Evolutionary conservation across 805 yeast species (phyloP).

Genomic region (Pichia membranifaciens): DNA sequence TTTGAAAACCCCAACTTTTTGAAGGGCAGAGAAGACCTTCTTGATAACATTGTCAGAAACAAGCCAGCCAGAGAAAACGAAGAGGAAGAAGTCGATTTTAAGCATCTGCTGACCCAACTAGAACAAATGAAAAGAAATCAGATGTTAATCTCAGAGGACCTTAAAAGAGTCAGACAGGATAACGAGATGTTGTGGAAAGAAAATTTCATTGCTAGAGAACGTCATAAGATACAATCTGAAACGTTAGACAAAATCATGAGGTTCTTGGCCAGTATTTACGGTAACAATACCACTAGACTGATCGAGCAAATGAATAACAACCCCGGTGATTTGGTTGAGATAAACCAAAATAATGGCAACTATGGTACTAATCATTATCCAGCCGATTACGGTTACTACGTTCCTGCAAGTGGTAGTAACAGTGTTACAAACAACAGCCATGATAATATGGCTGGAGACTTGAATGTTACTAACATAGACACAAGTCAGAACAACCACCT

Average conservation of each 20-base stretch:
- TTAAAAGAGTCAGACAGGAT: constrained; percentile 76
- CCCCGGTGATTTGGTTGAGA: constrained; percentile 18
- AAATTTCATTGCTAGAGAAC: constrained; percentile 73
- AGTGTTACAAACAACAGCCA: background rate
- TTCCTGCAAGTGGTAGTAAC: background rate
- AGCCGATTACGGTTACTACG: background rate
- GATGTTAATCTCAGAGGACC: constrained; percentile 73
- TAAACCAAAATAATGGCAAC: constrained; percentile 6
- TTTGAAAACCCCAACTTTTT: constrained; percentile 79
- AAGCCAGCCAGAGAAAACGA: constrained; percentile 39
- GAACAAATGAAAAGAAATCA: constrained; percentile 76
- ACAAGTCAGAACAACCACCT: too few species aligned
- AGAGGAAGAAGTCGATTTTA: constrained; percentile 41
- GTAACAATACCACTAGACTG: constrained; percentile 46
- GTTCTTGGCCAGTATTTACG: constrained; percentile 79
- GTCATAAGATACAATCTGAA: constrained; percentile 79
- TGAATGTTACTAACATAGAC: too few species aligned
- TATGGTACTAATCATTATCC: background rate
- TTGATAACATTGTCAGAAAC: constrained; percentile 82
- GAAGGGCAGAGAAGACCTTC: constrained; percentile 71
- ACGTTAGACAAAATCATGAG: constrained; percentile 83
- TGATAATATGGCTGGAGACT: too few species aligned
- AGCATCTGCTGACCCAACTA: constrained; percentile 58
- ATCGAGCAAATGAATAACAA: constrained; percentile 22
- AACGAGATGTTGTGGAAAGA: constrained; percentile 92